Base-by-base conservation (phyloP, 495 filamentous ascomycete species). In the Neurospora tetrasperma region DNA sequence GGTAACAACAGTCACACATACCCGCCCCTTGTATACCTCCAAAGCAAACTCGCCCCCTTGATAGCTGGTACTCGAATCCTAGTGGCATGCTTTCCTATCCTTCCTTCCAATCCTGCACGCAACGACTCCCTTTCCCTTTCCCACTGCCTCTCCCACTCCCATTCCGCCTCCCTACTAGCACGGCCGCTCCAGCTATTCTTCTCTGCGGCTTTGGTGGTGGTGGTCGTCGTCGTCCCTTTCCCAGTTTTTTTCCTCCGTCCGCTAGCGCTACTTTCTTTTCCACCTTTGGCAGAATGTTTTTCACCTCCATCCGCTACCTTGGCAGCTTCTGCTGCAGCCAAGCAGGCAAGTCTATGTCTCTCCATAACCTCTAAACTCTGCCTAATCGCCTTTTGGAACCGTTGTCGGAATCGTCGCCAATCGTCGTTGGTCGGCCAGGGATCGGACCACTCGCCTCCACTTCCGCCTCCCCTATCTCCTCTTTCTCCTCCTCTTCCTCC, bases 381-480 rank as follows among this genome's bases (percentile, higher is more conserved):
- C 44, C 73, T 70, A 69, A 84, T 77, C 20, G 78, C 80, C 71
- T 75, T 72, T 73, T 76, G 73, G 71, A 80, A 82, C 74, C 80
- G 69, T 74, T 79, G 76, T 72, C 81, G 71, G 70, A 83, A 83
- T 72, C 81, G 72, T 72, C 78, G 43, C 82, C 81, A 82, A 69
- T 82, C 81, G 18, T 82, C 80, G 42, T 82, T 82, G 3, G 81
- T 82, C 46, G 81, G 81, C 78, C 81, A 79, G 6, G 81, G 81
- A 23, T 81, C 81, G 72, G 78, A 79, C 80, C 80, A 82, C 75
- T 82, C 81, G 71, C 76, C 78, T 5, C 76, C 78, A 20, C 14
- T 43, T 46, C 43, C 43, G 7, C 18, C n/a, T n/a, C 43, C 43
- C 7, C 43, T n/a, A 44, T 74, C 74, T 2, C 23, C 68, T 16